Evolutionary conservation across 2,329 filamentous ascomycete species (phyloP).

Genomic region (Colletotrichum theobromicola): DNA sequence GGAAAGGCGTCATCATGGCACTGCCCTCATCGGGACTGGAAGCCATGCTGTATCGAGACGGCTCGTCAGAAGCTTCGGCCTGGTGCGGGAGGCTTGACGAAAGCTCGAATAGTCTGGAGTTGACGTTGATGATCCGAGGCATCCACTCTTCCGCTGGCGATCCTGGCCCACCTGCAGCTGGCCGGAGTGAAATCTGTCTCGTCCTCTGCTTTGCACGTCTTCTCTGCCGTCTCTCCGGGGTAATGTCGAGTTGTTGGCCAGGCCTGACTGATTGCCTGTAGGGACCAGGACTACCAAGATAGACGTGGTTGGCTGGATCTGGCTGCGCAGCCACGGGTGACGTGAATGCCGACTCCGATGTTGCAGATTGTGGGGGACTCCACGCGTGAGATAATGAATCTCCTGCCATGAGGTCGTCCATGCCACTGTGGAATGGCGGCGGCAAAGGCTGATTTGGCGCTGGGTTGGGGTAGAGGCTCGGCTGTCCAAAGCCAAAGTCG

Average conservation of each 20-base stretch:
- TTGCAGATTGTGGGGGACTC: constrained; percentile 15
- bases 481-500: constrained; percentile 39
- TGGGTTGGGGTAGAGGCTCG: constrained; percentile 30
- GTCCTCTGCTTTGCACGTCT: constrained; percentile 30
- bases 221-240: not conserved
- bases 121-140: constrained; percentile 43
- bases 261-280: not conserved
- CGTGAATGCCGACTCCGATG: constrained; percentile 11
- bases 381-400: constrained; percentile 11
- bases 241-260: not conserved
- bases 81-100: constrained; percentile 35
- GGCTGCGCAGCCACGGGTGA: constrained; percentile 6
- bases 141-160: constrained; percentile 38
- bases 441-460: constrained; percentile 30
- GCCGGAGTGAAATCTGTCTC: constrained; percentile 35
- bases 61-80: constrained; percentile 22
- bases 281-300: not conserved
- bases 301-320: not conserved
- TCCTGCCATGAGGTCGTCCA: constrained; percentile 14
- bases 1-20: constrained; percentile 35
- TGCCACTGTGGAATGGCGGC: constrained; percentile 20
- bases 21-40: constrained; percentile 26
- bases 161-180: constrained; percentile 20
- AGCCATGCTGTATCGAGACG: not conserved
- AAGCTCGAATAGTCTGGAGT: constrained; percentile 42